Base-by-base conservation (phyloP, 441 rosid genomes). In the Jatropha multifida region DNA sequence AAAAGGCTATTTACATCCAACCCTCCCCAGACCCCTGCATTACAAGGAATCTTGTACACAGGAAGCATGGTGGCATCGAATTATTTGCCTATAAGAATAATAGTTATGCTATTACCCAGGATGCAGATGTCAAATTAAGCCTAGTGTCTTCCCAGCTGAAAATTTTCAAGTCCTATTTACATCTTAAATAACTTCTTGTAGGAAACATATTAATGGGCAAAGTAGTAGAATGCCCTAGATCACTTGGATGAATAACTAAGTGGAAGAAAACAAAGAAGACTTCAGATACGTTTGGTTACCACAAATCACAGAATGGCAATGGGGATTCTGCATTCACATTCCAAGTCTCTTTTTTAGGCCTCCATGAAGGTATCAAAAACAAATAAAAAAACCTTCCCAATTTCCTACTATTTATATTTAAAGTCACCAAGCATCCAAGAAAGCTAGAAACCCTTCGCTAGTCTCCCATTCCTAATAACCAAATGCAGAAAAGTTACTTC, bases 381-480 rank as follows among this genome's bases (percentile, higher is more conserved):
- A n/a, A 69, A 69, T 18, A 32, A 69, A 20, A 8, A 68, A 70
- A 41, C 26, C 11, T 6, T 71, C 58, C 52, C 48, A 48, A 20
- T 38, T 32, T 27, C 20, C 32, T 4, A 4, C 4, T 14, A 46
- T 66, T 44, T 41, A 69, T 13, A 13, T 49, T 51, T 68, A 32
- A 71, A 38, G 40, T 14, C 40, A 41, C 38, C 74, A 71, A 70
- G 9, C 49, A 13, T 3, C 60, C 65, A 42, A 58, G 44, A 70
- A 37, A 65, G 23, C 60, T 26, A 18, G 17, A 20, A 56, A 15
- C 38, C 51, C 12, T 2, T 13, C n/a, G 13, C 54, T 11, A 71
- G 23, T 23, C 65, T 71, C 65, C 20, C 12, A 20, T 14, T 71
- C 74, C 65, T 7, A 60, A 60, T 72, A 44, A 60, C 27, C 40